Evolutionary conservation across 164 flowering plant species (phyloP), one percentile per base, ranked within the genome.

Genomic region (Vitis riparia): DNA sequence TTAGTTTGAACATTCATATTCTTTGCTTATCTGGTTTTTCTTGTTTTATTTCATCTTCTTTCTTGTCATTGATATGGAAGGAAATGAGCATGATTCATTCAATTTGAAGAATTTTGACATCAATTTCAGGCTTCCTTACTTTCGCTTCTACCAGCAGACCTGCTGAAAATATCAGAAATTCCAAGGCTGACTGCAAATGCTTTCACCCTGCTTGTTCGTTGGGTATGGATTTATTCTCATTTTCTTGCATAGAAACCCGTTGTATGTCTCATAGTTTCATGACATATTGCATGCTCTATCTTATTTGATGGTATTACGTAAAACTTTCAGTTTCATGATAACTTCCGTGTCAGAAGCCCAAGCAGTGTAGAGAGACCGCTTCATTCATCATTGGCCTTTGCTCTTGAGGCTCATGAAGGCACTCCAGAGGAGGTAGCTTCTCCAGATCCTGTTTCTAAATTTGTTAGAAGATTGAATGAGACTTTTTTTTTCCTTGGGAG

Each of bases 101-200:
- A 17, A 51, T 44, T 53, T 47, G 11, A 64, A 9, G 44, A 62
- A 27, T 49, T 51, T 51, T 64, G 11, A 12, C 51, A 17, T 19
- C 65, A 67, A 16, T 83, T 72, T 76, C 94, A 92, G 99, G 97
- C 97, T 73, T 81, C 97, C 62, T 81, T 94, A 64, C 86, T 94
- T 51, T 94, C 99, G 53, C 88, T 92, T 76, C 65, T 92, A 59
- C 99, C 99, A 59, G 30, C 29, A 59, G 64, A 83, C 74, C 76
- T 91, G 68, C 73, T 77, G 77, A 77, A 84, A 68, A 59, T 85
- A 68, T 76, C 82, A 51, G 85, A 83, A 19, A 66, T 71, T 71
- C 70, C 87, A 65, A 77, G 81, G 55, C 75, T 91, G 66, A 89
- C 88, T 60, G 85, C 82, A 9, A 79, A 70, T 11, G 73, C 48